Evolutionary conservation across 306 rosid species (phyloP).

Genomic region (Betula pendula): DNA sequence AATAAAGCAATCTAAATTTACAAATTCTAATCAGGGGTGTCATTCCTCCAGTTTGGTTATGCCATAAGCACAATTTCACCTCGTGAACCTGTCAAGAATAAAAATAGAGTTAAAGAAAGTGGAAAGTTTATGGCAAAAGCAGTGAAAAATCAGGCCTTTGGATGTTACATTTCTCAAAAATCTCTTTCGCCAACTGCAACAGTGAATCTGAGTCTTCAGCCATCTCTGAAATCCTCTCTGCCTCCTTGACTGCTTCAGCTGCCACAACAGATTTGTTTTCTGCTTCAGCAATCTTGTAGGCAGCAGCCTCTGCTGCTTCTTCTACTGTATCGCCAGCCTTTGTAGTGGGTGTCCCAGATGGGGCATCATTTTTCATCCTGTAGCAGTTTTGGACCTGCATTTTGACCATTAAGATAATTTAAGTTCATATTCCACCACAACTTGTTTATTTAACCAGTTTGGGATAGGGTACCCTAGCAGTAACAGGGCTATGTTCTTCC

Average conservation of each 20-base stretch:
- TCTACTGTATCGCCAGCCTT: slow-evolving; percentile 23
- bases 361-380: slow-evolving; percentile 25
- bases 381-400: slow-evolving; percentile 39
- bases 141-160: not conserved
- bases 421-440: not conserved
- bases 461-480: not conserved
- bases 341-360: not conserved
- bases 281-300: slow-evolving; percentile 45
- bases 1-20: slow-evolving; percentile 28
- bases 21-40: slow-evolving; percentile 25
- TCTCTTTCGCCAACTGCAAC: slow-evolving; percentile 35
- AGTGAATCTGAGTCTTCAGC: slow-evolving; percentile 33
- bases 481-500: too few relatives aligned
- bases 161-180: slow-evolving; percentile 36
- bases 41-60: slow-evolving; percentile 15
- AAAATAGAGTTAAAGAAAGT: slow-evolving; percentile 7
- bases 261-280: slow-evolving; percentile 41
- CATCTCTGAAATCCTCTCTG: slow-evolving; percentile 36
- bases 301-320: slow-evolving; percentile 33
- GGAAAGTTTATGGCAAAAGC: not conserved
- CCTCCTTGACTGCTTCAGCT: slow-evolving; percentile 45
- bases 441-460: not conserved
- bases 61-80: slow-evolving; percentile 26
- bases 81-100: slow-evolving; percentile 37
- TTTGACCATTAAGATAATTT: not conserved